These are phyloP conservation scores for Tetracentron sinense DNA, from an alignment of 164 flowering plant species.

Conservation along the genomic window DNA sequence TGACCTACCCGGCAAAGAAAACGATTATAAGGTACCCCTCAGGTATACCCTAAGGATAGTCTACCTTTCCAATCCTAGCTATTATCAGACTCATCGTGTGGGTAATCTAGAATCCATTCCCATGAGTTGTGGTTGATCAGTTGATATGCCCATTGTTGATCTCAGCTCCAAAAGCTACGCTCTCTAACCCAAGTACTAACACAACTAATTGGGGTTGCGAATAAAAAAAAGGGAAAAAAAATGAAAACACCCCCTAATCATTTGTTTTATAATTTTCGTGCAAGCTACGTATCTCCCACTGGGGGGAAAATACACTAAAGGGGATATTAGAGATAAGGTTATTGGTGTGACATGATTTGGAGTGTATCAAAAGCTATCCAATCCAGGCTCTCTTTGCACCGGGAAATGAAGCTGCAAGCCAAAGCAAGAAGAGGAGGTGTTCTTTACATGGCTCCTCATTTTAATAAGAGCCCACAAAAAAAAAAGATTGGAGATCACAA, in stretches of 20 bases:
- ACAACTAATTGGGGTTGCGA: no score
- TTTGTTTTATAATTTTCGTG: neutral
- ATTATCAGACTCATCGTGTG: no score
- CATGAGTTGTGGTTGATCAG: no score
- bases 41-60: no score
- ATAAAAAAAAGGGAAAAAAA: neutral
- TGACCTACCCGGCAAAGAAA: no score
- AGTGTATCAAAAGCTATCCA: neutral
- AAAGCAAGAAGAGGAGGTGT: neutral
- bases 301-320: neutral
- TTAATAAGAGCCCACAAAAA: neutral
- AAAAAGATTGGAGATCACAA: neutral
- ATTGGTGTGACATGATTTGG: neutral
- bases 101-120: no score
- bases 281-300: neutral
- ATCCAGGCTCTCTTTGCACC: neutral
- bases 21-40: no score
- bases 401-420: neutral
- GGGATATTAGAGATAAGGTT: no score
- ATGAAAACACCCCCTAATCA: neutral
- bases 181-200: no score
- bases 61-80: no score
- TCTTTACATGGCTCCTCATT: neutral
- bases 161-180: no score
- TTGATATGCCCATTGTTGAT: no score